phyloP scores from a whole-genome alignment of 2,329 filamentous ascomycete genomes.

The Xylaria sp. region DNA sequence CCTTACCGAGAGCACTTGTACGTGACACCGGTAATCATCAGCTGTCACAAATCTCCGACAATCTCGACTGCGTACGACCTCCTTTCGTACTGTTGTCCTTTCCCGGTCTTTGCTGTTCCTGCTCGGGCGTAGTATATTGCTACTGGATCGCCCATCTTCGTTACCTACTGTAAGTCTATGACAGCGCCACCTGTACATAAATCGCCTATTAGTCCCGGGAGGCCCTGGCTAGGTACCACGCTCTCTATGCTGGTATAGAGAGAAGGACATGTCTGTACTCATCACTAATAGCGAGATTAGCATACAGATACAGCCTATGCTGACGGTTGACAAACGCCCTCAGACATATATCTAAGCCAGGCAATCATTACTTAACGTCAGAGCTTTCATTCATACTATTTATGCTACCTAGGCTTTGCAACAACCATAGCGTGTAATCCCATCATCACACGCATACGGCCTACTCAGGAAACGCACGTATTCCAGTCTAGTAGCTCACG shows the following conservation, averaged over 20 bases:
- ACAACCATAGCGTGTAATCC: not conserved
- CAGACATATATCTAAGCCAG: not conserved
- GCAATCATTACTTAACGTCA: constrained; percentile 16
- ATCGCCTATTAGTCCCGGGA: not conserved
- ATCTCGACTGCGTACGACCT: not conserved
- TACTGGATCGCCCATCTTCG: constrained; percentile 1
- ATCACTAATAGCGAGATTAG: constrained; percentile 15
- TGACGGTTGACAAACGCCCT: not conserved
- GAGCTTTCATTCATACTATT: not conserved
- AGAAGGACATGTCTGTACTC: not conserved
- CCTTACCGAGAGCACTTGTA: constrained; percentile 5
- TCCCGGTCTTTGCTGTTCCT: not conserved
- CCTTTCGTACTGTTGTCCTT: not conserved
- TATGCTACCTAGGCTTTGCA: not conserved
- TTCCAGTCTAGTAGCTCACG: not conserved
- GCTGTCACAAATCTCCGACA: constrained; percentile 7
- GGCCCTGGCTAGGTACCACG: not conserved
- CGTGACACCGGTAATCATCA: constrained; percentile 2
- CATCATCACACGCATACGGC: not conserved
- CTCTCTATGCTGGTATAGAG: not conserved
- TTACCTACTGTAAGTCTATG: not conserved
- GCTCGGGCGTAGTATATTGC: not conserved
- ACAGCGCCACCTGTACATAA: not conserved
- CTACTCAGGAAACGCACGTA: not conserved
- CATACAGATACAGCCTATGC: constrained; percentile 4